These are phyloP conservation scores for Lentinula novae-zelandiae DNA, from an alignment of 1,284 basidiomycete genomes.

Conservation along the genomic window DNA sequence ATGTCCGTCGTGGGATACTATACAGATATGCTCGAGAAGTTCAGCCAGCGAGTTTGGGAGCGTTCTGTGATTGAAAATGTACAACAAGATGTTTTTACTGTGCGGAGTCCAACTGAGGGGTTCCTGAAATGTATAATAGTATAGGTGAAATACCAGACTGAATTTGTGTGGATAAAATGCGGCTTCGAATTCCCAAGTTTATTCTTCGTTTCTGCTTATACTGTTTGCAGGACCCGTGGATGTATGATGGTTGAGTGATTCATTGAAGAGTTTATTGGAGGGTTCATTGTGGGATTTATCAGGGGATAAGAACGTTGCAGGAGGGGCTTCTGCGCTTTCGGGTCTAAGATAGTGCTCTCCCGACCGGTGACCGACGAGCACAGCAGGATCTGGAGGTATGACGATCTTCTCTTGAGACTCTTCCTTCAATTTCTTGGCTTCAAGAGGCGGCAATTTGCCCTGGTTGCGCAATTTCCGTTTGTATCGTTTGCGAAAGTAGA, in stretches of 20 bases:
- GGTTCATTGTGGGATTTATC: background rate
- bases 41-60: constrained; percentile 71
- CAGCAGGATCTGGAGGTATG: constrained; percentile 65
- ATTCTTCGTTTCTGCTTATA: background rate
- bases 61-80: constrained; percentile 64
- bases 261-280: too few species aligned
- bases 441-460: constrained; percentile 31
- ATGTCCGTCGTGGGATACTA: constrained; percentile 69
- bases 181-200: too few species aligned
- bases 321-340: background rate
- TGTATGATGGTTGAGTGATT: too few species aligned
- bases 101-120: background rate
- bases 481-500: constrained; percentile 41
- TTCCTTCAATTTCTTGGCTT: constrained; percentile 24
- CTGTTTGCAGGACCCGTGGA: background rate
- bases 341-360: constrained; percentile 37
- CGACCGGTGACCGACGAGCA: constrained; percentile 46
- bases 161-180: too few species aligned
- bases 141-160: too few species aligned
- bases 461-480: constrained; percentile 36
- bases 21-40: constrained; percentile 78
- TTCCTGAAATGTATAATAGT: too few species aligned
- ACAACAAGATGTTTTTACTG: constrained; percentile 8
- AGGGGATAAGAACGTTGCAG: background rate
- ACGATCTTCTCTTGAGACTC: constrained; percentile 42